These are phyloP conservation scores for Nakaseomyces kungkrabaensis DNA, from an alignment of 1,139 yeast genomes.

Conservation along the genomic window DNA sequence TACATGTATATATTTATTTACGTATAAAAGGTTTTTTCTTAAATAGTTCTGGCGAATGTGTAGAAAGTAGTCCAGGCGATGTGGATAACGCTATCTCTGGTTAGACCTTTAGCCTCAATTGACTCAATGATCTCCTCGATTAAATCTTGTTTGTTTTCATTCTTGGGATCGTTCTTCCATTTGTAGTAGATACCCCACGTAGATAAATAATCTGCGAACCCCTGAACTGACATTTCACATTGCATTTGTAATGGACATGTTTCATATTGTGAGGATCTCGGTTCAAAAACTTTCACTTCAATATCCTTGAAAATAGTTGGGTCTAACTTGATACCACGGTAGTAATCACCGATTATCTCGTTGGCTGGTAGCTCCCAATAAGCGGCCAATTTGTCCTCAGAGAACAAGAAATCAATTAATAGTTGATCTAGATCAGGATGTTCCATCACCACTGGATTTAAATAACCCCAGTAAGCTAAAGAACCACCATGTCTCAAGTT, in stretches of 20 bases:
- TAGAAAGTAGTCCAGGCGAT: slow-evolving; percentile 35
- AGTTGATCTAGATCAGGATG: slow-evolving; percentile 32
- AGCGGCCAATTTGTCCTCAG: slow-evolving; percentile 48
- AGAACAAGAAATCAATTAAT: slow-evolving; percentile 30
- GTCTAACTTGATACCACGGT: slow-evolving; percentile 39
- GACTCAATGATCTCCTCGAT: slow-evolving; percentile 21
- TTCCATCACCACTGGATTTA: slow-evolving; percentile 48
- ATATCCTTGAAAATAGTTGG: slow-evolving; percentile 34
- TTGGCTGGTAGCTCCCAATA: slow-evolving; percentile 75
- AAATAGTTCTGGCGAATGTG: slow-evolving; percentile 25
- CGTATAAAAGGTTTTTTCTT: neutral
- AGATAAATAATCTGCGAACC: slow-evolving; percentile 41
- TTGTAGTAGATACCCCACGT: slow-evolving; percentile 67
- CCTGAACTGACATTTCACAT: slow-evolving; percentile 36
- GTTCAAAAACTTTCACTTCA: slow-evolving; percentile 33
- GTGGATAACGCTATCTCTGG: slow-evolving; percentile 25
- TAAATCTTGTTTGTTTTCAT: slow-evolving; percentile 16
- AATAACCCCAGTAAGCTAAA: slow-evolving; percentile 71
- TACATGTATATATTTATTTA: too few species aligned
- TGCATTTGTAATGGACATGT: slow-evolving; percentile 33
- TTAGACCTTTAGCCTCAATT: slow-evolving; percentile 22
- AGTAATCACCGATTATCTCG: slow-evolving; percentile 37
- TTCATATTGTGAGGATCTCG: slow-evolving; percentile 24
- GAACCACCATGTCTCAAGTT: slow-evolving; percentile 53
- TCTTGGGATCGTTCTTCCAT: slow-evolving; percentile 18